phyloP scores from a whole-genome alignment of 2,329 filamentous ascomycete species.

The Lanzia echinophila region DNA sequence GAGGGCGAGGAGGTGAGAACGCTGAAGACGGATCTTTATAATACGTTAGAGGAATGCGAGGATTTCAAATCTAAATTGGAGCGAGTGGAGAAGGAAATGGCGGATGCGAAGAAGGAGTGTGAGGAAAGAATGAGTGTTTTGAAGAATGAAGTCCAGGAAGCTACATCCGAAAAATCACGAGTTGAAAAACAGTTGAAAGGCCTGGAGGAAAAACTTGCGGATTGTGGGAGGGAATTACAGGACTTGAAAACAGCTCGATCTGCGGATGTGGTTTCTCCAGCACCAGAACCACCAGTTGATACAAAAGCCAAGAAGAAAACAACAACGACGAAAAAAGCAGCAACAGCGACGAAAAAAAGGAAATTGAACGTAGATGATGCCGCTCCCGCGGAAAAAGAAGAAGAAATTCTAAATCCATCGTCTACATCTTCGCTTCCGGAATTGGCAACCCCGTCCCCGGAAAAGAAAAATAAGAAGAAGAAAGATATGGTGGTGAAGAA shows the following conservation, averaged over 20 bases:
- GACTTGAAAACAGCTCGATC: background rate
- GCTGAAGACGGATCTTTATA: constrained; percentile 1
- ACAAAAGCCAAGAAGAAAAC: too few species aligned
- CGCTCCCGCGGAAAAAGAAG: too few species aligned
- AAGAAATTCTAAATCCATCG: too few species aligned
- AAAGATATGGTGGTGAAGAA: background rate
- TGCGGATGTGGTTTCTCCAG: too few species aligned
- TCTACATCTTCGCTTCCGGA: too few species aligned
- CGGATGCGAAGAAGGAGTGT: background rate
- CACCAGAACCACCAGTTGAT: too few species aligned
- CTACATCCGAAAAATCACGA: background rate
- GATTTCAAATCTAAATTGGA: background rate
- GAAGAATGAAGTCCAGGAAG: background rate
- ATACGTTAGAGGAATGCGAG: constrained; percentile 6
- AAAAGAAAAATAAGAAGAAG: background rate
- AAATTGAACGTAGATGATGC: too few species aligned
- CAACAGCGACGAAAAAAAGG: too few species aligned
- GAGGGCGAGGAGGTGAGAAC: background rate
- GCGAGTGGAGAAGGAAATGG: background rate
- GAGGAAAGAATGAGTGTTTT: background rate
- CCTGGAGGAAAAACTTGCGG: background rate
- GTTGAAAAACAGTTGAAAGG: background rate
- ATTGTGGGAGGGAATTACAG: background rate
- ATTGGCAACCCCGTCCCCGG: background rate
- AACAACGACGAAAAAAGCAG: too few species aligned